Conservation (phyloP, 208 protist genomes). For the Acanthamoeba triangularis region DNA sequence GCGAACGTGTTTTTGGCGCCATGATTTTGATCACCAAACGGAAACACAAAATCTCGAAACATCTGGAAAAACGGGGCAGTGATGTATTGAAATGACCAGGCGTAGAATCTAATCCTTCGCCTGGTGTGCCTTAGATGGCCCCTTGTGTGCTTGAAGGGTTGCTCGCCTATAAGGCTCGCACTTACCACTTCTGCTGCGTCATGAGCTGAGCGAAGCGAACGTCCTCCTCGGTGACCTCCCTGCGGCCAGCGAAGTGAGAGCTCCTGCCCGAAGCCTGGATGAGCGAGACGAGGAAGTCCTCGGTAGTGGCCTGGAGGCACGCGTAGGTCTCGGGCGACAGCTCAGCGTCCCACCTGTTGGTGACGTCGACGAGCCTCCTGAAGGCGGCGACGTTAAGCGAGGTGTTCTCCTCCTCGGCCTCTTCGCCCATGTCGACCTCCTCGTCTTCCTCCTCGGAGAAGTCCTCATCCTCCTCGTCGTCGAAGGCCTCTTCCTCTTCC, state of each 20-base stretch:
- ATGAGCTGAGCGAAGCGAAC: slow-evolving; percentile 63
- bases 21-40: too few species aligned
- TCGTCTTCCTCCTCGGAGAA: slow-evolving; percentile 55
- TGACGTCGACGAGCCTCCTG: slow-evolving; percentile 49
- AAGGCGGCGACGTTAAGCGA: slow-evolving; percentile 38
- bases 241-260: slow-evolving; percentile 49
- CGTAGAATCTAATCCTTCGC: slow-evolving; percentile 67
- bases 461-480: slow-evolving; percentile 47
- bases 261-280: slow-evolving; percentile 30
- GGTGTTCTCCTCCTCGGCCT: slow-evolving; percentile 41
- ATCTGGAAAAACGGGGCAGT: too few species aligned
- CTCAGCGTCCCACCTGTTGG: slow-evolving; percentile 3
- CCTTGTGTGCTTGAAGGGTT: too few species aligned
- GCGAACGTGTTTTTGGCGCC: not conserved
- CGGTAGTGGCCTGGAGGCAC: slow-evolving; percentile 29
- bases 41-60: not conserved
- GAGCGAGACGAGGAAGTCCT: slow-evolving; percentile 54
- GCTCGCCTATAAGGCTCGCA: too few species aligned
- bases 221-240: slow-evolving; percentile 35
- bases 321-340: slow-evolving; percentile 23
- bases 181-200: slow-evolving; percentile 67
- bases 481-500: slow-evolving; percentile 44
- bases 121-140: not conserved
- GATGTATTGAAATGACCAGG: not conserved
- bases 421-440: slow-evolving; percentile 60